Percentiles rank a stretch among this genome's conserved stretches.
These are phyloP conservation scores for Glarea lozoyensis DNA, from an alignment of 495 filamentous ascomycete genomes.

Conservation along the genomic window DNA sequence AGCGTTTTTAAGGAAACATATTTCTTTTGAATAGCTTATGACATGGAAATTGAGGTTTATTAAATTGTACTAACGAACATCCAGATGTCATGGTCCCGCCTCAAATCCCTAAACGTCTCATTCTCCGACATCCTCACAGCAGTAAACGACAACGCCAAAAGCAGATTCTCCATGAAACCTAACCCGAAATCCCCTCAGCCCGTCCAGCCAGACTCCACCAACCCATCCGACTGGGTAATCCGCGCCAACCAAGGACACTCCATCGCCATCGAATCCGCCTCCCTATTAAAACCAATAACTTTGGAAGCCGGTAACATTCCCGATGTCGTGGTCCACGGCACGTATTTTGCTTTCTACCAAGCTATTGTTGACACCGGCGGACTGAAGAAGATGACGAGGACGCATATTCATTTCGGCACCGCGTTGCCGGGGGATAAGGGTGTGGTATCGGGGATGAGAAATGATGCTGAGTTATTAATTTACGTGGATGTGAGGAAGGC, in stretches of 20 bases:
- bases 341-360: slow-evolving; percentile 67
- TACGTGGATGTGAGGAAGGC: slow-evolving; percentile 67
- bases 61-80: slow-evolving; percentile 1
- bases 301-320: slow-evolving; percentile 44
- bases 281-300: slow-evolving; percentile 58
- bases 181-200: slow-evolving; percentile 25
- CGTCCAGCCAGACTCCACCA: slow-evolving; percentile 22
- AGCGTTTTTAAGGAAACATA: slow-evolving; percentile 1
- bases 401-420: slow-evolving; percentile 80
- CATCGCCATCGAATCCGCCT: slow-evolving; percentile 58
- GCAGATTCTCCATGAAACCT: slow-evolving; percentile 65
- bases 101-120: slow-evolving; percentile 60
- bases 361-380: slow-evolving; percentile 64
- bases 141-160: slow-evolving; percentile 75
- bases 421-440: slow-evolving; percentile 43
- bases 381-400: slow-evolving; percentile 67
- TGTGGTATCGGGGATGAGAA: slow-evolving; percentile 82
- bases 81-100: slow-evolving; percentile 32
- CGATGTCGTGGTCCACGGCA: slow-evolving; percentile 71
- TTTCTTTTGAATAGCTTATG: not conserved
- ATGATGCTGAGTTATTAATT: slow-evolving; percentile 67
- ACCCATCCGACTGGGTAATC: slow-evolving; percentile 69
- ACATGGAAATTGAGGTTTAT: too few relatives aligned
- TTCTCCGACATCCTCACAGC: slow-evolving; percentile 64
- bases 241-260: slow-evolving; percentile 91